A percentile compares a stretch with the other conserved stretches of the same genome.
These are phyloP conservation scores for Acer negundo DNA, from an alignment of 345 rosid genomes.

Conservation along the genomic window DNA sequence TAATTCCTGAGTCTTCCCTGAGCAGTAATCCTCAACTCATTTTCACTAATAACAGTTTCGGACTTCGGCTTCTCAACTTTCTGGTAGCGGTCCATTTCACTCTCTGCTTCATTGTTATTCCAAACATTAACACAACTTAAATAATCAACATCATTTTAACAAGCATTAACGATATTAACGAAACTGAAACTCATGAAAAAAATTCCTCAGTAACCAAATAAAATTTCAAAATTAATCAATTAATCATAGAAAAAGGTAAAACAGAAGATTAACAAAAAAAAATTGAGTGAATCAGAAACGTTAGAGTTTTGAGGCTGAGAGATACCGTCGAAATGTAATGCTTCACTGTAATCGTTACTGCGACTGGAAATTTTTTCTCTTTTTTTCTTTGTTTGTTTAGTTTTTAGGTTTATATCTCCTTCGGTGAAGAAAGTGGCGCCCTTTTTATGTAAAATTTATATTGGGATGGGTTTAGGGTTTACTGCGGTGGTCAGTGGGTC, in stretches of 20 bases:
- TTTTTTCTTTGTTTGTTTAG: too few species aligned
- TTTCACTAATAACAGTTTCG: not conserved
- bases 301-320: not conserved
- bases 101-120: too few species aligned
- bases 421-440: not conserved
- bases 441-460: not conserved
- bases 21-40: too few species aligned
- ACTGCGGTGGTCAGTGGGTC: not conserved
- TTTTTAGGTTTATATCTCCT: too few species aligned
- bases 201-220: not conserved
- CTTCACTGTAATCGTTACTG: too few species aligned
- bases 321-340: not conserved
- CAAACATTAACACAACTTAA: too few species aligned
- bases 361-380: too few species aligned
- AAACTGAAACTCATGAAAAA: too few species aligned
- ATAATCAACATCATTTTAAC: too few species aligned
- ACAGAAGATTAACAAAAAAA: not conserved
- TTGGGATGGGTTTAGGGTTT: slow-evolving; percentile 6
- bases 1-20: too few species aligned
- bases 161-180: too few species aligned
- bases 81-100: not conserved
- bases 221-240: not conserved
- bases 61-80: not conserved
- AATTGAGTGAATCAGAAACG: not conserved
- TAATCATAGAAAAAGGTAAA: not conserved